Conservation (phyloP, 192 early-diverging fungal genomes). For the Linnemannia schmuckeri region DNA sequence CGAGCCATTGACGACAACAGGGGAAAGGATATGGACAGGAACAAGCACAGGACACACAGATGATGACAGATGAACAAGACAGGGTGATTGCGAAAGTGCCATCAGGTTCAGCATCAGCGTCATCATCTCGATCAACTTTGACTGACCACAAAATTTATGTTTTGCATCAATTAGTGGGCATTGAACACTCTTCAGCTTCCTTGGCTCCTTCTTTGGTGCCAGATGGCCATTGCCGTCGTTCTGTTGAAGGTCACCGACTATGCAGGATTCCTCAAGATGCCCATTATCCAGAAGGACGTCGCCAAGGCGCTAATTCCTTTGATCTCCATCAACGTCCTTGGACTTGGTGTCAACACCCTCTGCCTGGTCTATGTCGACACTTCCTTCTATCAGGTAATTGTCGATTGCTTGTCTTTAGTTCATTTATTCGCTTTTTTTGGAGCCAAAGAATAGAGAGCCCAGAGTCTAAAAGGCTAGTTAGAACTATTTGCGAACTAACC, state of each 20-base stretch:
- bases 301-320: constrained; percentile 56
- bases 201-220: constrained; percentile 67
- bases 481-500: neutral
- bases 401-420: neutral
- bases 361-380: constrained; percentile 72
- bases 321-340: constrained; percentile 68
- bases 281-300: constrained; percentile 49
- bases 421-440: neutral
- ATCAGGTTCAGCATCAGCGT: neutral
- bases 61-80: neutral
- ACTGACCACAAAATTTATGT: constrained; percentile 3
- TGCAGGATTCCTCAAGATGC: constrained; percentile 57
- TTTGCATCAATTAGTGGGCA: constrained; percentile 54
- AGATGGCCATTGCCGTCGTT: constrained; percentile 65
- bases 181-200: constrained; percentile 64
- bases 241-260: constrained; percentile 48
- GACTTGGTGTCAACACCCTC: constrained; percentile 68
- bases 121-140: neutral
- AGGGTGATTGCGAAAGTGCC: neutral
- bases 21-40: neutral
- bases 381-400: constrained; percentile 67
- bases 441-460: neutral
- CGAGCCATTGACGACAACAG: neutral
- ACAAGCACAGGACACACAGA: neutral
- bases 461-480: neutral